These are phyloP conservation scores for Ogataea angusta DNA, from an alignment of 805 yeast genomes.

Conservation along the genomic window DNA sequence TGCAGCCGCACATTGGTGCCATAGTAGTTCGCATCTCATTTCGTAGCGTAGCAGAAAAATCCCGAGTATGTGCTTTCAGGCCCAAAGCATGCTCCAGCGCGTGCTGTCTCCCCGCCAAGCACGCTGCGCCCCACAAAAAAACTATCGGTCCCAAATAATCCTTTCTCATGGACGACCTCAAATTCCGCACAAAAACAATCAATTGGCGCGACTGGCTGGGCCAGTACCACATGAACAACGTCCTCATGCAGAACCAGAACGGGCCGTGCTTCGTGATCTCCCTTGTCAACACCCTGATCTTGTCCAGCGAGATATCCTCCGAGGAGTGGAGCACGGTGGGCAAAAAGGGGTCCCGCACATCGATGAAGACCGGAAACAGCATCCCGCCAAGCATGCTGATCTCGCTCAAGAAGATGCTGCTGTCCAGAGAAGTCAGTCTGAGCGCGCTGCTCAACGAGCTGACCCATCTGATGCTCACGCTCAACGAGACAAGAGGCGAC, in stretches of 20 bases:
- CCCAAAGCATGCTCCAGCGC: too few species aligned
- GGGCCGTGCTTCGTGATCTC: conserved; percentile 91
- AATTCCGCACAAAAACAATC: conserved; percentile 29
- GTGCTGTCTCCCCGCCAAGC: background rate
- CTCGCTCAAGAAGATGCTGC: conserved; percentile 25
- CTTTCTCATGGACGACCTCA: conserved; percentile 8
- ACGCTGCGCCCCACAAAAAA: conserved; percentile 8
- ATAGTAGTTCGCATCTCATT: too few species aligned
- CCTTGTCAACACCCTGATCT: conserved; percentile 62
- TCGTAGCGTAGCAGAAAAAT: too few species aligned
- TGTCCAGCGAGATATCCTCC: conserved; percentile 39
- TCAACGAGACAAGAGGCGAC: conserved; percentile 29
- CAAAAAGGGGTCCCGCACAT: background rate
- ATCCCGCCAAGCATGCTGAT: conserved; percentile 10
- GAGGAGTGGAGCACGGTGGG: conserved; percentile 24
- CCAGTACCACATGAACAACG: conserved; percentile 41
- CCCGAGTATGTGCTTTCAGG: too few species aligned
- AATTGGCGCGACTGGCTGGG: conserved; percentile 26
- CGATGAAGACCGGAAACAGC: background rate
- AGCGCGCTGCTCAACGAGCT: conserved; percentile 45
- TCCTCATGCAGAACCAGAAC: conserved; percentile 72
- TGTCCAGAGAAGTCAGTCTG: conserved; percentile 28
- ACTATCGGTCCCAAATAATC: background rate
- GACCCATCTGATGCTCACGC: conserved; percentile 42
- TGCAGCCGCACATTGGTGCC: too few species aligned